A percentile compares a stretch with the other conserved stretches of the same genome.
phyloP scores from a whole-genome alignment of 345 rosid genomes.

The Turnera subulata region DNA sequence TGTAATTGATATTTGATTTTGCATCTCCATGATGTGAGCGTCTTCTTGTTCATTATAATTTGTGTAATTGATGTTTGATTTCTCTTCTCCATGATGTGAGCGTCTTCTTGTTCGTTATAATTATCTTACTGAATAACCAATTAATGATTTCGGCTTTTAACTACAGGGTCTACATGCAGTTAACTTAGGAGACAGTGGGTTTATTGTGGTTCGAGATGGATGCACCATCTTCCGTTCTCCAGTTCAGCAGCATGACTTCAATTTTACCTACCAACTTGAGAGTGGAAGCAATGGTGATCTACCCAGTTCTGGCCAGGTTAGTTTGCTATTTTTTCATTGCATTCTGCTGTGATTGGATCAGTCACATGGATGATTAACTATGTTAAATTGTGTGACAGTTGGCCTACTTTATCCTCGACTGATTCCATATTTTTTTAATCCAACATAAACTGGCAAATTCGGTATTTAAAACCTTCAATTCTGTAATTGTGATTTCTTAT shows the following conservation, averaged over 20 bases:
- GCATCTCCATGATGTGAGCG: background rate
- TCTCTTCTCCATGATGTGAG: background rate
- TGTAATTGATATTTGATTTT: no score
- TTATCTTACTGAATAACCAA: background rate
- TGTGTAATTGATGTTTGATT: background rate
- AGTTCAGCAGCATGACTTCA: constrained; percentile 92
- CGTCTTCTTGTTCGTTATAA: background rate
- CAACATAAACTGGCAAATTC: no score
- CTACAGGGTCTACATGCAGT: constrained; percentile 66
- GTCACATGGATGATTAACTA: no score
- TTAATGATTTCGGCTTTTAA: background rate
- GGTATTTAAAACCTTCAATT: no score
- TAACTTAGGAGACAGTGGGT: constrained; percentile 96
- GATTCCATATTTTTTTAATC: background rate
- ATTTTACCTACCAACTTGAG: constrained; percentile 92
- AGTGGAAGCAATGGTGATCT: constrained; percentile 74
- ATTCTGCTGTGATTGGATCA: background rate
- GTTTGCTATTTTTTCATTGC: constrained; percentile 2
- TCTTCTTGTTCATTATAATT: background rate
- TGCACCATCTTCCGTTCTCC: constrained; percentile 88
- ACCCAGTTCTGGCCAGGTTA: constrained; percentile 97
- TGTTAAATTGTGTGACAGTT: no score
- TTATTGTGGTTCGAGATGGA: constrained; percentile 96
- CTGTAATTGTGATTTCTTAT: no score
- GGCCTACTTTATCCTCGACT: background rate